Evolutionary conservation across 106 monocot species (phyloP), one percentile per base, ranked within the genome.

Genomic region (Platanthera guangdongensis): DNA sequence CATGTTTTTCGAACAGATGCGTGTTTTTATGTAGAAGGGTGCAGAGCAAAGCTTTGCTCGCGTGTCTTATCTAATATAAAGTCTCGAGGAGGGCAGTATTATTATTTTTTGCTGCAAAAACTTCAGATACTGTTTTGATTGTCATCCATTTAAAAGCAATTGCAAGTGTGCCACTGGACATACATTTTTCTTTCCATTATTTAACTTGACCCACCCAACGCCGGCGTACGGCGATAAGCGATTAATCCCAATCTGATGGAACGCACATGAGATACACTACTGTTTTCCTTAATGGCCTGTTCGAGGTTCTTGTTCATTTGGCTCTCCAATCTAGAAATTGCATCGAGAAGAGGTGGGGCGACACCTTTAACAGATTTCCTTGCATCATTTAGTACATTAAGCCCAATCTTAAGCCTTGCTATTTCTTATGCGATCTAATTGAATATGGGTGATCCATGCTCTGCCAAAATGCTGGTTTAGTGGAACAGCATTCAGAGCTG

Each of bases 351-450:
- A 77, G 93, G 81, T 39, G 82, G 79, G 74, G 93, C 79, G 19
- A 86, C 90, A 28, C 88, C 86, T 73, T 85, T 93, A 11, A 82
- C 78, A 39, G 82, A 82, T 78, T 84, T 90, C 75, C 88, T 93
- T 25, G 93, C 84, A 83, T 93, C 86, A 7, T 79, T 15, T 13
- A 93, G 82, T n/a, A 84, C 83, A 77, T 79, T 78, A 65, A 88
- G 62, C 9, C 86, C 88, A 76, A 79, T 82, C 75, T 83, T 93
- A 28, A 93, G 80, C 46, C 93, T 75, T 16, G 84, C 85, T 77
- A 95, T 92, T 81, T 95, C 94, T 62, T 87, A 79, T 14, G 88
- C 89, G 73, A 95, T 89, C 18, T 92, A 89, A 68, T 63, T 86
- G 84, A 77, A 89, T 81, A 68, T 89, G 89, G 19, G 82, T 84